Percentiles rank a stretch among this genome's conserved stretches.
Evolutionary conservation across 1,139 yeast species (phyloP).

Genomic region (Petasospora fabianii): DNA sequence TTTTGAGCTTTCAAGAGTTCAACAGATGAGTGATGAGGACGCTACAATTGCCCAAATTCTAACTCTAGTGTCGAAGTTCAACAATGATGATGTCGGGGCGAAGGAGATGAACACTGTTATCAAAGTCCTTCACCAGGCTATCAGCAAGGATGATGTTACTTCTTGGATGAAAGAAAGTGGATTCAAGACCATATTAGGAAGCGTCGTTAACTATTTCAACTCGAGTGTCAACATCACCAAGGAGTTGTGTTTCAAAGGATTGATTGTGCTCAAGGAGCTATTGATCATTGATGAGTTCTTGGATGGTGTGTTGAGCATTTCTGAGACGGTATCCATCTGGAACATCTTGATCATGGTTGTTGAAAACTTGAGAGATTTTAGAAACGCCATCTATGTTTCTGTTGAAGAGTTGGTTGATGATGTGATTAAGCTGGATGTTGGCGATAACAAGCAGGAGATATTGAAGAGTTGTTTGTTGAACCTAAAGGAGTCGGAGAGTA

Average conservation of each 20-base stretch:
- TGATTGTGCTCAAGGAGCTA: constrained; percentile 24
- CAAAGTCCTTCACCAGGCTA: constrained; percentile 17
- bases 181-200: constrained; percentile 10
- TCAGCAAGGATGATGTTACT: constrained; percentile 11
- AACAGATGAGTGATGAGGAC: constrained; percentile 6
- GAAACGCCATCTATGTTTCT: constrained; percentile 23
- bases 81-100: constrained; percentile 14
- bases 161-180: constrained; percentile 23
- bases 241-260: constrained; percentile 24
- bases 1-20: constrained; percentile 18
- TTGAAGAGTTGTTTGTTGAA: constrained; percentile 15
- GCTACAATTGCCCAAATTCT: constrained; percentile 12
- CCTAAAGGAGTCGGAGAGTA: constrained; percentile 11
- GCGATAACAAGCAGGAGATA: constrained; percentile 9
- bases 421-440: constrained; percentile 13
- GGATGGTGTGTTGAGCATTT: constrained; percentile 7
- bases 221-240: constrained; percentile 22
- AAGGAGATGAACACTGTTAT: constrained; percentile 19
- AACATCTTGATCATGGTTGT: constrained; percentile 22
- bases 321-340: constrained; percentile 19
- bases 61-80: constrained; percentile 9
- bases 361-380: constrained; percentile 22
- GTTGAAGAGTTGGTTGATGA: constrained; percentile 26
- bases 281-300: constrained; percentile 20
- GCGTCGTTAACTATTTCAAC: constrained; percentile 21